Conservation (phyloP, 441 rosid species). For the Biscutella laevigata region DNA sequence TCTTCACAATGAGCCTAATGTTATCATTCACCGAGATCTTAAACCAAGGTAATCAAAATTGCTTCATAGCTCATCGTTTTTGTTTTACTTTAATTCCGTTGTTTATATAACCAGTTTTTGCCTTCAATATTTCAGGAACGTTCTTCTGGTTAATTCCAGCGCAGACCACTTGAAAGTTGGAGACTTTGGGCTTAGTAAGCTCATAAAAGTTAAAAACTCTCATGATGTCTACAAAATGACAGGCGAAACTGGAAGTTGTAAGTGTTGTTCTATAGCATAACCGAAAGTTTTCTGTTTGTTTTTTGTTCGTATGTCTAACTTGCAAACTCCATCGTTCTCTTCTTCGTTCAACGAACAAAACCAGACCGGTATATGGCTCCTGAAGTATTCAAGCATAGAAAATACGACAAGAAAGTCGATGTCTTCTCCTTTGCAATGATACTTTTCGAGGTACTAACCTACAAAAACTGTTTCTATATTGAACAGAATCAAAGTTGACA, state of each 20-base stretch:
- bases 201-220: slow-evolving; percentile 90
- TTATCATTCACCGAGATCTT: slow-evolving; percentile 85
- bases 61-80: not conserved
- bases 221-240: slow-evolving; percentile 99
- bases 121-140: slow-evolving; percentile 52
- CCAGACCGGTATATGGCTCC: slow-evolving; percentile 99
- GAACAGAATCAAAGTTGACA: not conserved
- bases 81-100: not conserved
- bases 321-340: slow-evolving; percentile 8
- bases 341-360: slow-evolving; percentile 32
- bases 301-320: slow-evolving; percentile 10
- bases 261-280: slow-evolving; percentile 35
- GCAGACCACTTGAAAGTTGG: slow-evolving; percentile 99
- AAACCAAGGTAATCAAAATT: slow-evolving; percentile 64
- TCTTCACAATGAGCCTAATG: slow-evolving; percentile 97
- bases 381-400: slow-evolving; percentile 93
- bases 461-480: not conserved
- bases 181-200: slow-evolving; percentile 97
- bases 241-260: slow-evolving; percentile 98
- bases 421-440: slow-evolving; percentile 98
- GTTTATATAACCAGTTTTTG: not conserved
- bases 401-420: slow-evolving; percentile 95
- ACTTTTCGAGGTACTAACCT: slow-evolving; percentile 63
- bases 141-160: slow-evolving; percentile 86
- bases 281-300: not conserved